Base-by-base conservation (phyloP, 1,284 basidiomycete genomes). In the Ganoderma meredithae region DNA sequence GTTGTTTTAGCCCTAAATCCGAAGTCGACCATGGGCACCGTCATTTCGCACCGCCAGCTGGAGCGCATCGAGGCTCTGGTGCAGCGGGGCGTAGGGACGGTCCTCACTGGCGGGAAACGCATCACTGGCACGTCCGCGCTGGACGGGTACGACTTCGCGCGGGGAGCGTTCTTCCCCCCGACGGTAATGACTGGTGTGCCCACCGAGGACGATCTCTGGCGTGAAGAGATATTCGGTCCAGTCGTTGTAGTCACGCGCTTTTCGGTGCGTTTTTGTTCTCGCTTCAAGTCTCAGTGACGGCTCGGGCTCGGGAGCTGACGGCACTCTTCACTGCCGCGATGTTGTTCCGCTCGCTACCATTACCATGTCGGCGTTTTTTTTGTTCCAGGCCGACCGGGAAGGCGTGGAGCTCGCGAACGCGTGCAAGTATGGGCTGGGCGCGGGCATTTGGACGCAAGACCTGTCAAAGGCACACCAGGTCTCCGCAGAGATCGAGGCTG, bases 151-250 rank as follows among this genome's bases (percentile, higher is more conserved):
- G 86, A 92, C 77, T 88, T 94, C 72, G 86, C 87, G 10, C 75
- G 77, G 56, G 93, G 94, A 39, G 84, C 83, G 66, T 95, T 95
- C 81, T 94, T 89, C 78, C 85, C 91, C 13, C 93, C 94, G 0
- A 95, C 94, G 0, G 83, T 95, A 40, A 85, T 95, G 63, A 78
- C 81, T 0, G 84, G 88, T 67, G 83, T 93, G n/a, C 80, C 81
- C 40, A 78, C 82, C 1, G 79, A 85, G 40, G 88, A 92, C 73
- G 85, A 87, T 58, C 79, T 95, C 22, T 95, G 94, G 94, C 81
- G 86, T 73, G 92, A 95, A 78, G 94, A 95, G 76, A 82, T 94
- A 17, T 94, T 95, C 74, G 93, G 92, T 0, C 92, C 93, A 1
- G 92, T 95, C 8, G 88, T 94, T 2, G 87, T 92, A 5, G 84